Evolutionary conservation across 2,329 filamentous ascomycete species (phyloP), one percentile per base, ranked within the genome.

Genomic region (Fusarium falciforme): DNA sequence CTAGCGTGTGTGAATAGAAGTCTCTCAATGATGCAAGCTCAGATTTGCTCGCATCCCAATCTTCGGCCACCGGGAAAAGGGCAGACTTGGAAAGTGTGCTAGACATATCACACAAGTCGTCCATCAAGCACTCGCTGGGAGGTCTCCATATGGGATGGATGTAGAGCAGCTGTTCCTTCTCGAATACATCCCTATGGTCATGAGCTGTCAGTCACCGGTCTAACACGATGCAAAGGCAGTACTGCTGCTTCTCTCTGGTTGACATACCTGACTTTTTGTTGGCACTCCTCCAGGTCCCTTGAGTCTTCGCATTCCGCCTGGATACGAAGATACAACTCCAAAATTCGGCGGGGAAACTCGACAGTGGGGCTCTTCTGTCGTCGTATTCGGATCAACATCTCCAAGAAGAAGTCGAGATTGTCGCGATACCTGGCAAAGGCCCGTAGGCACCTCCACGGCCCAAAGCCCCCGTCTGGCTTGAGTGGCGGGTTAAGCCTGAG

Each of bases 281-380:
- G 67, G 6, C 59, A 65, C 22, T 52, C 64, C 17, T 60, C 38
- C 17, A 61, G 52, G 27, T 77, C 67, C 11, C 62, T 65, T 1
- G 74, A 74, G 9, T 67, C 66, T 20, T 72, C 74, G 11, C 74
- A 76, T 49, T 73, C 69, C 33, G 75, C 75, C 44, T 73, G 69
- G 31, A 77, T 77, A 22, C 76, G 66, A 40, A 77, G 73, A 52
- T 77, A 77, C 3, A 77, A 64, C 22, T 77, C 75, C 67, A 77
- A 6, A 17, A 77, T 66, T n/a, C 76, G 70, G 20, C 69, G 75
- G 0, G 76, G 75, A 58, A 75, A 77, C 42, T 76, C 67, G 49
- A 77, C 71, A 5, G 66, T 71, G 3, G 47, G 36, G n/a, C 62
- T 60, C 6, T 76, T 77, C 11, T 67, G 58, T 20, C 70, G 55